A percentile compares a stretch with the other conserved stretches of the same genome.
Evolutionary conservation across 2,329 filamentous ascomycete genomes (phyloP).

Genomic region (Paracoccidioides brasiliensis): DNA sequence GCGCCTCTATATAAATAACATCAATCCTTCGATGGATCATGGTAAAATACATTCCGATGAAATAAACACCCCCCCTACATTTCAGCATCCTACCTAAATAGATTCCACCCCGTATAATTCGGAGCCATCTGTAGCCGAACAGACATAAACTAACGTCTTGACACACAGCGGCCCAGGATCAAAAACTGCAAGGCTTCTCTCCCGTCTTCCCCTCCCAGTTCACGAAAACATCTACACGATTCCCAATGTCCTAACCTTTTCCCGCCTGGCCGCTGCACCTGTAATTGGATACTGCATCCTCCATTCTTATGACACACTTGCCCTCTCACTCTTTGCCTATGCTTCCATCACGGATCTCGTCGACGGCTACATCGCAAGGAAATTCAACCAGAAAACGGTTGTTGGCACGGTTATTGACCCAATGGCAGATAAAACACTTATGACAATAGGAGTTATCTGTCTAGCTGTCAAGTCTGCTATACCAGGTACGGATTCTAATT

Average conservation of each 20-base stretch:
- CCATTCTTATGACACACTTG: conserved; percentile 64
- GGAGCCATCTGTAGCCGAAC: background rate
- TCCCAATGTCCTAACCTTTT: conserved; percentile 86
- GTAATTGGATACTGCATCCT: conserved; percentile 80
- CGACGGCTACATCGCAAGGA: conserved; percentile 85
- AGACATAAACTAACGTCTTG: background rate
- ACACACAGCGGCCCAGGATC: background rate
- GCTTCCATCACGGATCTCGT: conserved; percentile 83
- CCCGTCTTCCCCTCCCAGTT: conserved; percentile 17
- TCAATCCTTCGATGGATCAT: background rate
- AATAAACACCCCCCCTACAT: no score
- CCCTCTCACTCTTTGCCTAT: conserved; percentile 78
- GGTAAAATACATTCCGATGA: background rate
- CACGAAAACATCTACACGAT: conserved; percentile 94
- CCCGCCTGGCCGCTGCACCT: conserved; percentile 70
- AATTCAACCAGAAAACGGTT: conserved; percentile 79
- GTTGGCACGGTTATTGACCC: conserved; percentile 91
- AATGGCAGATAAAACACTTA: conserved; percentile 91
- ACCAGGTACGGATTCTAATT: conserved; percentile 45
- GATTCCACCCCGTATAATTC: no score
- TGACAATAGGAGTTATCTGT: conserved; percentile 83
- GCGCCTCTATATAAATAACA: no score
- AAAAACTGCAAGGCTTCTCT: conserved; percentile 23
- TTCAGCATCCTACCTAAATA: no score
- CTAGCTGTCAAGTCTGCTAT: conserved; percentile 71